These are phyloP conservation scores for Obba rivulosa DNA, from an alignment of 768 basidiomycete genomes.

Conservation along the genomic window DNA sequence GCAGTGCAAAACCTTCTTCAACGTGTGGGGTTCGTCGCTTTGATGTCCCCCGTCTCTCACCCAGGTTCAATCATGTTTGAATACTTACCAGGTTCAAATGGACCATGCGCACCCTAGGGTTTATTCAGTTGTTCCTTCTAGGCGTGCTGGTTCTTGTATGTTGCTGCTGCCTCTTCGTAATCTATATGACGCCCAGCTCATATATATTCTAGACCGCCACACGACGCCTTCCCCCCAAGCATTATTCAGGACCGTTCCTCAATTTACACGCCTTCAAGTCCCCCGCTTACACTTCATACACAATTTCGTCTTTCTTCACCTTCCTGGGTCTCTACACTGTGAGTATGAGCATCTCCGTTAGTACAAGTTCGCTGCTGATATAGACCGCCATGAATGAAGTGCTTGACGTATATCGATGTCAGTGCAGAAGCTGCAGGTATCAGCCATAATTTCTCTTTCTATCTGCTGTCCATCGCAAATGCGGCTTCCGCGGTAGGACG, in stretches of 20 bases:
- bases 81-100: constrained; percentile 67
- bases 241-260: constrained; percentile 51
- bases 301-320: constrained; percentile 44
- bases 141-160: constrained; percentile 17
- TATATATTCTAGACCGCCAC: constrained; percentile 19
- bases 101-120: constrained; percentile 69
- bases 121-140: constrained; percentile 50
- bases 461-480: constrained; percentile 65
- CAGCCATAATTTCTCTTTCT: constrained; percentile 47
- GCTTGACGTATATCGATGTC: constrained; percentile 63
- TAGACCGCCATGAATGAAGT: constrained; percentile 28
- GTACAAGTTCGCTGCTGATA: no score
- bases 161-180: neutral
- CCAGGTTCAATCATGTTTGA: no score
- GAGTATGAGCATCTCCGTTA: constrained; percentile 29
- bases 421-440: constrained; percentile 50
- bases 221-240: constrained; percentile 49
- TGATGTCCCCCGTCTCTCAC: no score
- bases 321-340: constrained; percentile 70
- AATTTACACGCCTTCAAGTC: constrained; percentile 54
- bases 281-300: constrained; percentile 51
- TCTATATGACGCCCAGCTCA: constrained; percentile 14
- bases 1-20: constrained; percentile 49
- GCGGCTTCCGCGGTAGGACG: constrained; percentile 61
- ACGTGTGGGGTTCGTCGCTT: constrained; percentile 51